phyloP scores from a whole-genome alignment of 495 filamentous ascomycete species.

The Trichoderma erinaceum region DNA sequence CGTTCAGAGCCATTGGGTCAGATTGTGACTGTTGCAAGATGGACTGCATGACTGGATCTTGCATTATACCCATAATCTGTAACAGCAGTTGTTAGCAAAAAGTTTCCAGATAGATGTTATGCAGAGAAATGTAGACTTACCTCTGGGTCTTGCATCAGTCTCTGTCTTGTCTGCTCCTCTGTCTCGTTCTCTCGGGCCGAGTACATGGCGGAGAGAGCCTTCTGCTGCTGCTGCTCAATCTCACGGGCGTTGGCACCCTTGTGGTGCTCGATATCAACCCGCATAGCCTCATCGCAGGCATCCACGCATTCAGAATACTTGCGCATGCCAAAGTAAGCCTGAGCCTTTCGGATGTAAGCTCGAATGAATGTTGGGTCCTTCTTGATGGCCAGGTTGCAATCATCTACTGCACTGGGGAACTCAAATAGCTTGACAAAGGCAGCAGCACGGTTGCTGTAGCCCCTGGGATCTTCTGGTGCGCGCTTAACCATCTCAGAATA shows the following conservation, averaged over 20 bases:
- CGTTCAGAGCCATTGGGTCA: constrained; percentile 83
- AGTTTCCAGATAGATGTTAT: background rate
- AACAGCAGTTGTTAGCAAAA: constrained; percentile 27
- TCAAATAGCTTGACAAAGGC: constrained; percentile 94
- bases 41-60: constrained; percentile 95
- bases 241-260: constrained; percentile 72
- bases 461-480: constrained; percentile 83
- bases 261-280: constrained; percentile 60
- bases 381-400: constrained; percentile 87
- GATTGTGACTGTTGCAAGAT: constrained; percentile 95
- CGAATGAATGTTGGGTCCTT: constrained; percentile 90
- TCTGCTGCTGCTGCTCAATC: constrained; percentile 91
- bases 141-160: constrained; percentile 88
- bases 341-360: constrained; percentile 90
- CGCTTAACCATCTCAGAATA: constrained; percentile 98
- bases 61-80: constrained; percentile 82
- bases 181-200: constrained; percentile 85
- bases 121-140: constrained; percentile 42
- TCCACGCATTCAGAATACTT: constrained; percentile 94
- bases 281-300: constrained; percentile 71
- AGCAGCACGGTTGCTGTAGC: constrained; percentile 94
- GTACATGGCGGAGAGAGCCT: constrained; percentile 89
- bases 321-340: constrained; percentile 91
- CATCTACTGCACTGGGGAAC: constrained; percentile 86
- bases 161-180: constrained; percentile 90